Evolutionary conservation across 805 yeast species (phyloP), one percentile per base, ranked within the genome.

Genomic region (Starmerella cellae): DNA sequence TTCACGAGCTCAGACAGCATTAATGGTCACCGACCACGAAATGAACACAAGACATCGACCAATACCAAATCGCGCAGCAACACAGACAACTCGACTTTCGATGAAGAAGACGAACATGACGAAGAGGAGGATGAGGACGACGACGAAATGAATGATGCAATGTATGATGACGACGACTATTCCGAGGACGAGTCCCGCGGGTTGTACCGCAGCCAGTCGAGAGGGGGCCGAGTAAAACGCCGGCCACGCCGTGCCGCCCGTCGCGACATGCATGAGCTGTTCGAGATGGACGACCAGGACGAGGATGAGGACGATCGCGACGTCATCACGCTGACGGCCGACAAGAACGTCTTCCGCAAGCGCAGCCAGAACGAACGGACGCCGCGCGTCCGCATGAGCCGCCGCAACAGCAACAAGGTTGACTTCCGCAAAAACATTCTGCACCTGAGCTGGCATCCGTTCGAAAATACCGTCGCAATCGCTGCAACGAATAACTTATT

Each of bases 381-480:
- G 49, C 43, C 41, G 21, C 60, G 58, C 48, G 63, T 59, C 53
- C 60, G 55, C 52, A 67, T 72, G 76, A 63, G 68, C 65, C 62
- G 75, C 48, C 71, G 80, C 59, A 70, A 74, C 41, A 75, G 76
- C 56, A 85, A 78, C 57, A 73, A 76, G 51, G 82, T 87, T 52
- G 97, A 93, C 64, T 91, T 87, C 68, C 84, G 87, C 64, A 88
- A 87, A 70, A 79, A 83, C 62, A 87, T 91, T 47, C 70, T 88
- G 62, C 97, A 91, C 65, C 70, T 85, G 63, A 84, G 96, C 61
- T 91, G 99, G 98, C 98, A 91, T 69, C 98, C 99, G 50, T 71
- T 69, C 53, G 98, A 93, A 65, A 84, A 91, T 65, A 78, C 91
- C 40, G 94, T 91, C 53, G 98, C 98, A 34, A 82, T 91, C 58